Percentiles rank a stretch among this genome's conserved stretches.
phyloP scores from a whole-genome alignment of 805 yeast species.

The Metschnikowia matae region DNA sequence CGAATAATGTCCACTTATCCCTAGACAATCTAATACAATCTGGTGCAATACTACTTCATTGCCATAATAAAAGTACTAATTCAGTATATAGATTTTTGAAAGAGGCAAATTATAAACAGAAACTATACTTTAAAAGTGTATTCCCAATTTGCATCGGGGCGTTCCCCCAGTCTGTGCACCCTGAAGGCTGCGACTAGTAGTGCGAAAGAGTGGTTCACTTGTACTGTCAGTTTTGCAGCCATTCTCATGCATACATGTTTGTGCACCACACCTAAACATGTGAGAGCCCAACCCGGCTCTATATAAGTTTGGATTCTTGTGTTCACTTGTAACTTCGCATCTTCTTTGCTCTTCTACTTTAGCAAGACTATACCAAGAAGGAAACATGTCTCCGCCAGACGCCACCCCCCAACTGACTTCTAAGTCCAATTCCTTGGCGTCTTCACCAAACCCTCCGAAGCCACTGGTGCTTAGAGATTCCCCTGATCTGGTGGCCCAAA shows the following conservation, averaged over 20 bases:
- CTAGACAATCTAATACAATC: no score
- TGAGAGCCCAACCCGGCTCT: neutral
- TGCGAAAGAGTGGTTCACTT: neutral
- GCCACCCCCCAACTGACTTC: conserved; percentile 1
- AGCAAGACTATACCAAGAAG: neutral
- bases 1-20: no score
- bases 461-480: neutral
- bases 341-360: neutral
- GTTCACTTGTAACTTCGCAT: neutral
- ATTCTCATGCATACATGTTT: neutral
- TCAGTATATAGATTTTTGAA: no score
- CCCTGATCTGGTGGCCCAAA: neutral
- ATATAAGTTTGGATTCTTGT: neutral
- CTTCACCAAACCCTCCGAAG: conserved; percentile 2
- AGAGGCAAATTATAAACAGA: no score
- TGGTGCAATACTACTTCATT: no score
- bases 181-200: neutral
- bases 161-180: neutral
- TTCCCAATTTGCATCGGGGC: neutral
- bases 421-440: neutral
- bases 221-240: conserved; percentile 2
- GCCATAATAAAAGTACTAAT: no score
- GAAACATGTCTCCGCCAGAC: conserved; percentile 2
- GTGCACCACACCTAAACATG: neutral
- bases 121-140: no score